phyloP scores from a whole-genome alignment of 2,329 filamentous ascomycete genomes.

The Thelonectria blattea region DNA sequence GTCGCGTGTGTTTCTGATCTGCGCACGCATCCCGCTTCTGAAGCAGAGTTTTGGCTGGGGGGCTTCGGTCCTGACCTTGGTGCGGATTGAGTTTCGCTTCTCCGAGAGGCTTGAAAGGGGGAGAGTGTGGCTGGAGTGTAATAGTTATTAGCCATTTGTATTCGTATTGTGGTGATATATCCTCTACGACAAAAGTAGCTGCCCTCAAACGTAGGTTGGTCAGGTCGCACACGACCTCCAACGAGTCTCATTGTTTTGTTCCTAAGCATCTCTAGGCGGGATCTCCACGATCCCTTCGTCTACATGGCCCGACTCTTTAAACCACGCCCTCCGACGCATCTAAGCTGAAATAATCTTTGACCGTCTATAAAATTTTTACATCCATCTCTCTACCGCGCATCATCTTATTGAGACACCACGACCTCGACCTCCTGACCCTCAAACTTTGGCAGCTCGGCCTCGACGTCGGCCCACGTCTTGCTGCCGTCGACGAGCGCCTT shows the following conservation, averaged over 20 bases:
- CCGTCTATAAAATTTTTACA: slow-evolving; percentile 32
- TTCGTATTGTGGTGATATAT: too few relatives aligned
- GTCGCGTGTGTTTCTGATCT: neutral
- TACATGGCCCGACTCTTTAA: slow-evolving; percentile 14
- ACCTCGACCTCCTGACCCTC: slow-evolving; percentile 73
- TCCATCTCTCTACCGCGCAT: slow-evolving; percentile 20
- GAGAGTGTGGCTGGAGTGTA: too few relatives aligned
- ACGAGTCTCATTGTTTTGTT: slow-evolving; percentile 21
- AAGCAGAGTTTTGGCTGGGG: neutral
- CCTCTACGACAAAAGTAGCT: too few relatives aligned
- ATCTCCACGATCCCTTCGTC: slow-evolving; percentile 19
- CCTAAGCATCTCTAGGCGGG: slow-evolving; percentile 15
- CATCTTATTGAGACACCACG: slow-evolving; percentile 41
- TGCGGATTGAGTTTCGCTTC: neutral
- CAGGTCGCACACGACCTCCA: neutral
- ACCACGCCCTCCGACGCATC: slow-evolving; percentile 4
- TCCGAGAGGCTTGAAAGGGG: too few relatives aligned
- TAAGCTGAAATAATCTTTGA: slow-evolving; percentile 2
- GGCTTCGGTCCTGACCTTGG: neutral
- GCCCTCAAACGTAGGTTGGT: too few relatives aligned
- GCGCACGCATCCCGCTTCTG: neutral
- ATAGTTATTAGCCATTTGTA: too few relatives aligned
- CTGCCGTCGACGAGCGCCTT: slow-evolving; percentile 56
- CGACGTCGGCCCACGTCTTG: slow-evolving; percentile 72
- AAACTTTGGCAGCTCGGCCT: slow-evolving; percentile 81